Percentiles rank a stretch among this genome's conserved stretches.
These are phyloP conservation scores for Xylariales sp. DNA, from an alignment of 2,329 filamentous ascomycete species.

Conservation along the genomic window DNA sequence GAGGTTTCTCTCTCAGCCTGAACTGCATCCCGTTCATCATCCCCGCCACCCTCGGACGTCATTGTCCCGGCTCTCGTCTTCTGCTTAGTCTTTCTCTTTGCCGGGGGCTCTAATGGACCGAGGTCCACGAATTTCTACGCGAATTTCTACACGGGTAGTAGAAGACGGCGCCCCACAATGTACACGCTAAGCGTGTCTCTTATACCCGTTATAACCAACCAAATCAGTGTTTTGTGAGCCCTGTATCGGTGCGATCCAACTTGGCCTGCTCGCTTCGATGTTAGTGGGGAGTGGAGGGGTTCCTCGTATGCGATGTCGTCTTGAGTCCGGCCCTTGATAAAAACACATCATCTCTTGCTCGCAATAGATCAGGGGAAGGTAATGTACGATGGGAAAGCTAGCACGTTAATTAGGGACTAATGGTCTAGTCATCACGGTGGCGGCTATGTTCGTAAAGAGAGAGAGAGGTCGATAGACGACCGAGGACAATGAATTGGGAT, in stretches of 20 bases:
- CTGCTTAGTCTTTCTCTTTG: not conserved
- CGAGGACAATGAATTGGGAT: constrained; percentile 23
- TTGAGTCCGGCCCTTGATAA: constrained; percentile 22
- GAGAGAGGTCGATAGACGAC: not conserved
- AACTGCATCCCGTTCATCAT: constrained; percentile 28
- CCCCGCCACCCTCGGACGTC: constrained; percentile 20
- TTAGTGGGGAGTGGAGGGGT: constrained; percentile 14
- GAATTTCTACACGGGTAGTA: constrained; percentile 5
- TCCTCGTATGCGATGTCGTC: constrained; percentile 21
- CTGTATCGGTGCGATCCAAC: not conserved
- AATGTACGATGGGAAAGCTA: not conserved
- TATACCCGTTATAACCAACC: not conserved
- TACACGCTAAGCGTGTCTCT: not conserved
- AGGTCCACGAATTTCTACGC: constrained; percentile 11
- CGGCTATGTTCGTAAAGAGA: constrained; percentile 6
- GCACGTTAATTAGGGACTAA: constrained; percentile 8
- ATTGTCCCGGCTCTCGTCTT: constrained; percentile 25
- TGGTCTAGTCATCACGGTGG: constrained; percentile 20
- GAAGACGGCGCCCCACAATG: constrained; percentile 11
- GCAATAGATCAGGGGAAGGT: constrained; percentile 13
- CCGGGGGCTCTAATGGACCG: not conserved
- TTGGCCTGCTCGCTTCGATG: constrained; percentile 9
- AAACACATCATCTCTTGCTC: constrained; percentile 27
- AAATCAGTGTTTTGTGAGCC: not conserved
- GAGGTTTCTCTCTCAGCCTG: constrained; percentile 28